phyloP scores from a whole-genome alignment of 805 yeast genomes.

The Allodekkera sacchari region DNA sequence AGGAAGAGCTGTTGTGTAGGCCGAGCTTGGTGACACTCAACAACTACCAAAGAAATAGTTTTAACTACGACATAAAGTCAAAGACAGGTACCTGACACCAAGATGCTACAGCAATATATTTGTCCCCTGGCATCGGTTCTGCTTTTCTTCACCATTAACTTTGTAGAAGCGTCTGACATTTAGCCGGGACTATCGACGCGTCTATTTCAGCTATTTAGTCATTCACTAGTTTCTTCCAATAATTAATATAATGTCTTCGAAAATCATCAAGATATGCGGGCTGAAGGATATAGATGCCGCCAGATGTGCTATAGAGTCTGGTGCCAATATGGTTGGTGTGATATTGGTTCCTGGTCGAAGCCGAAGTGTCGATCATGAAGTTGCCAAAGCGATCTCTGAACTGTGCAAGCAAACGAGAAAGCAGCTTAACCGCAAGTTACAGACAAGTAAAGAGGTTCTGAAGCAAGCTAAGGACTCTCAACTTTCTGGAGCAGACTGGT shows the following conservation, averaged over 20 bases:
- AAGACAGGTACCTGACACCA: too few species aligned
- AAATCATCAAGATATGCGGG: slow-evolving; percentile 85
- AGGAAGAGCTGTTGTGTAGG: too few species aligned
- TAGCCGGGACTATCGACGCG: not conserved
- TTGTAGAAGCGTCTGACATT: not conserved
- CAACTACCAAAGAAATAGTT: too few species aligned
- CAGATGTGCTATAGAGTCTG: slow-evolving; percentile 51
- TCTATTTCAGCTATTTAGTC: too few species aligned
- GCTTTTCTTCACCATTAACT: too few species aligned
- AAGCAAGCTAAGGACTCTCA: slow-evolving; percentile 12
- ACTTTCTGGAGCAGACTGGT: slow-evolving; percentile 26
- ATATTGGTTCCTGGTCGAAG: slow-evolving; percentile 79
- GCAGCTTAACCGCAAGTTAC: slow-evolving; percentile 12
- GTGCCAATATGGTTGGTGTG: slow-evolving; percentile 76
- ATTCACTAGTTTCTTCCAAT: too few species aligned
- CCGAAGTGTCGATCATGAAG: slow-evolving; percentile 49
- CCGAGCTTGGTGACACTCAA: too few species aligned
- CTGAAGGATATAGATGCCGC: slow-evolving; percentile 64
- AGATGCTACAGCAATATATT: not conserved
- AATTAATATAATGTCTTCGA: slow-evolving; percentile 6
- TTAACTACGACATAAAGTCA: too few species aligned
- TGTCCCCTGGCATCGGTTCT: not conserved
- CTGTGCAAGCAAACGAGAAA: slow-evolving; percentile 17
- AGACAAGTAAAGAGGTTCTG: slow-evolving; percentile 20
- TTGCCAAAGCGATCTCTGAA: slow-evolving; percentile 39